Percentiles rank a stretch among this genome's conserved stretches.
Conservation (phyloP, 768 basidiomycete genomes). For the Tubosaeta sp. region DNA sequence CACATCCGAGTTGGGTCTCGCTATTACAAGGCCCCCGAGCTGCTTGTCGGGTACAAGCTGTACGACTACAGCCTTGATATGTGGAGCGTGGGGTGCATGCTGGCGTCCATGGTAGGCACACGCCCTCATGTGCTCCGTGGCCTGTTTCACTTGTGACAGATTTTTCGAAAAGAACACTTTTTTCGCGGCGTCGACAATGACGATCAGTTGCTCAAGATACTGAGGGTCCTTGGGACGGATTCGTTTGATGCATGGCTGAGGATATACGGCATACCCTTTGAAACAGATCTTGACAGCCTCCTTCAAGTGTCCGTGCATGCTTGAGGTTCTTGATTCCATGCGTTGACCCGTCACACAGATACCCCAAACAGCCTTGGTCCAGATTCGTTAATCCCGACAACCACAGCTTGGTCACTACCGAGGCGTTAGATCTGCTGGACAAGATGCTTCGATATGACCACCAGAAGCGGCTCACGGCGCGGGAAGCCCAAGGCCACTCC, state of each 20-base stretch:
- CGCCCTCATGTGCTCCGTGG: neutral
- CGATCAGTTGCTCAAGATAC: conserved; percentile 67
- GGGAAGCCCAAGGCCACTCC: conserved; percentile 61
- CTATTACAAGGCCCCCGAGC: conserved; percentile 72
- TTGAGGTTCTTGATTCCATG: neutral
- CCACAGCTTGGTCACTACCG: conserved; percentile 53
- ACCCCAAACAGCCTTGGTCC: conserved; percentile 62
- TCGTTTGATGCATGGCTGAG: conserved; percentile 57
- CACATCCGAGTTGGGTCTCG: conserved; percentile 69
- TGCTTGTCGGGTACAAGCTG: conserved; percentile 65
- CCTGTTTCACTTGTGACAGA: conserved; percentile 33
- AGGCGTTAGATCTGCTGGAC: conserved; percentile 64
- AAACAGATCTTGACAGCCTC: conserved; percentile 55
- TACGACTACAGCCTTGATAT: conserved; percentile 72
- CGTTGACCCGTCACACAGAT: conserved; percentile 31
- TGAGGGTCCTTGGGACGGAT: conserved; percentile 66
- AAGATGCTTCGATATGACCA: conserved; percentile 67
- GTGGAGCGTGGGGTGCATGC: conserved; percentile 74
- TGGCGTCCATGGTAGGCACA: conserved; percentile 60
- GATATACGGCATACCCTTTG: conserved; percentile 62
- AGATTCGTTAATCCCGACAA: conserved; percentile 57
- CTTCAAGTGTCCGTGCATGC: conserved; percentile 40
- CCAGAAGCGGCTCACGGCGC: conserved; percentile 60
- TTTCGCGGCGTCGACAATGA: conserved; percentile 73
- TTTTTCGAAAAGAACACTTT: conserved; percentile 71